A percentile compares a stretch with the other conserved stretches of the same genome.
These are phyloP conservation scores for Kalaharituber pfeilii DNA, from an alignment of 2,329 filamentous ascomycete species.

Conservation along the genomic window DNA sequence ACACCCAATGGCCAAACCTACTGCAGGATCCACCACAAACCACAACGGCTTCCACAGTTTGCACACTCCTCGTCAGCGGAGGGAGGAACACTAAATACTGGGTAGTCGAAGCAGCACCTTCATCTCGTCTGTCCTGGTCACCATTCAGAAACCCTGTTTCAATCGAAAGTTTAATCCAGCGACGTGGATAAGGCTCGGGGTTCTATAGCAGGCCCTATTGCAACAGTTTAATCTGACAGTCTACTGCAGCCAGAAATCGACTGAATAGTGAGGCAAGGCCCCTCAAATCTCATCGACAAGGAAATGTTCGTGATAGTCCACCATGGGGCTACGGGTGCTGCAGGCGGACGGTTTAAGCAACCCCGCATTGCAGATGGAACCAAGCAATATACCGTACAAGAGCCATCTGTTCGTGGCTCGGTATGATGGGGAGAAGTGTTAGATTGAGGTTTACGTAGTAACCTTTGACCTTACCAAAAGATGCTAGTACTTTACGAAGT, in stretches of 20 bases:
- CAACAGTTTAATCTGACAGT: no score
- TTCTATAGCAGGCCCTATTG: no score
- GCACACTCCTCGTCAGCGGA: not conserved
- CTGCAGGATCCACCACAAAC: not conserved
- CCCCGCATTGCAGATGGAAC: not conserved
- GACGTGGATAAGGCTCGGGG: not conserved
- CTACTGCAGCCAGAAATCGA: no score
- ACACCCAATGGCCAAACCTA: not conserved
- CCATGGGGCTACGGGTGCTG: not conserved
- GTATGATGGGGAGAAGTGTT: not conserved
- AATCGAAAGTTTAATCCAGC: not conserved
- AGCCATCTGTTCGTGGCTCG: not conserved
- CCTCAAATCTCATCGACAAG: not conserved
- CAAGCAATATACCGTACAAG: not conserved
- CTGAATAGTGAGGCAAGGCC: not conserved
- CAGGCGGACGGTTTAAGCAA: not conserved
- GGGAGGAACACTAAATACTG: not conserved
- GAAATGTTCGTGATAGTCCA: not conserved
- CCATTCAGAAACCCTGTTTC: not conserved
- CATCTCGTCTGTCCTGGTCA: not conserved
- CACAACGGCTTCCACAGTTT: not conserved
- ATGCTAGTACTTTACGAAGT: constrained; percentile 1
- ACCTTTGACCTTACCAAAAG: not conserved
- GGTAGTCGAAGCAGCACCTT: not conserved
- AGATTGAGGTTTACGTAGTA: constrained; percentile 1